Percentiles rank a stretch among this genome's conserved stretches.
Evolutionary conservation across 2,329 filamentous ascomycete genomes (phyloP).

Genomic region (Epichloe brachyelytri): DNA sequence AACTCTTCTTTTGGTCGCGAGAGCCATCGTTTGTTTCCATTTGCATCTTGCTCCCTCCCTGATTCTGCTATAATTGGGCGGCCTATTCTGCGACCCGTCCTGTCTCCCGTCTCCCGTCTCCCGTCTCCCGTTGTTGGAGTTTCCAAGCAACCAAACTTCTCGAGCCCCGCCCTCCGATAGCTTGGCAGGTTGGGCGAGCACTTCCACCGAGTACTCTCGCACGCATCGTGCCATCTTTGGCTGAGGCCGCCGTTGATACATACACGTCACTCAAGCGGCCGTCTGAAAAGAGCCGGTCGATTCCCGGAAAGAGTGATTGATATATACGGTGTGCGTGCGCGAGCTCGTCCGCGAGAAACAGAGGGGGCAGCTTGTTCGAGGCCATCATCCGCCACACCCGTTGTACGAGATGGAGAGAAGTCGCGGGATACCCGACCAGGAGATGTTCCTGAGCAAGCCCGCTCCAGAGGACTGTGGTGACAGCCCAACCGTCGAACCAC

Average conservation of each 20-base stretch:
- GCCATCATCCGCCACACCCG: no score
- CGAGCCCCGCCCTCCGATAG: background rate
- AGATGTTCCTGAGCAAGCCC: constrained; percentile 65
- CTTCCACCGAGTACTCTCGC: no score
- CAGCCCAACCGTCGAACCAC: constrained; percentile 68
- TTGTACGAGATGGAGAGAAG: constrained; percentile 32
- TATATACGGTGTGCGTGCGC: no score
- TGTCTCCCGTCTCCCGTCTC: background rate
- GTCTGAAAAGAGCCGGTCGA: no score
- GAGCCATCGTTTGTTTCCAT: background rate
- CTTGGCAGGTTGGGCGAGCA: no score
- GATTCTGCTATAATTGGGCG: background rate
- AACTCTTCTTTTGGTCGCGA: background rate
- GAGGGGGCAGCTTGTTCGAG: no score
- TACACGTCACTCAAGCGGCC: no score
- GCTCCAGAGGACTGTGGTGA: constrained; percentile 39
- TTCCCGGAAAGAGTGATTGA: no score
- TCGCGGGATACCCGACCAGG: constrained; percentile 61
- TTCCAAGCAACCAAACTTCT: background rate
- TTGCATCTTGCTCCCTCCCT: background rate
- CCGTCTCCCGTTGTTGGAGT: background rate
- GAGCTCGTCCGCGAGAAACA: no score
- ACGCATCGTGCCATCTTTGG: no score
- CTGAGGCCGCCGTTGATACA: no score
- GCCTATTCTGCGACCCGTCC: constrained; percentile 11